phyloP scores from a whole-genome alignment of 495 filamentous ascomycete genomes.

The Aspergillus haitiensis region DNA sequence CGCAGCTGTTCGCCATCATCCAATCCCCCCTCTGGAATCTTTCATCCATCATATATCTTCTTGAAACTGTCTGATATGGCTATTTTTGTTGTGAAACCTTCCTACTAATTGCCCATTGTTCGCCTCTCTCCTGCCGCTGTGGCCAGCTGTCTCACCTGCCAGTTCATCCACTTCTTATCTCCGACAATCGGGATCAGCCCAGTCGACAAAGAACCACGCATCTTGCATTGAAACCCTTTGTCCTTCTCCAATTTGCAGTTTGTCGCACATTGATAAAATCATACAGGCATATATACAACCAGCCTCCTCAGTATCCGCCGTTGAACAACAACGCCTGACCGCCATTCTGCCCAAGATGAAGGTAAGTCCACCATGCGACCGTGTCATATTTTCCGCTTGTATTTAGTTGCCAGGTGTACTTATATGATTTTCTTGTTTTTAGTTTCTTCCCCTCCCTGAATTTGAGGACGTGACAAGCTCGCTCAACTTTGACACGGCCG shows the following conservation, averaged over 20 bases:
- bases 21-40: conserved; percentile 12
- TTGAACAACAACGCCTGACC: conserved; percentile 11
- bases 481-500: conserved; percentile 89
- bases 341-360: conserved; percentile 30
- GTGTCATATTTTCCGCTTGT: not conserved
- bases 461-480: conserved; percentile 86
- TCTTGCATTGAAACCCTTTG: not conserved
- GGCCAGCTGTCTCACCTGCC: conserved; percentile 19
- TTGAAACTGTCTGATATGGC: conserved; percentile 19
- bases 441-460: conserved; percentile 90
- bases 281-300: conserved; percentile 9
- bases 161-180: conserved; percentile 26
- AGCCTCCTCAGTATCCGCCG: not conserved
- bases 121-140: conserved; percentile 8
- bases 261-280: not conserved
- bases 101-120: conserved; percentile 18
- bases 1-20: conserved; percentile 15
- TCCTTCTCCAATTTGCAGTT: not conserved
- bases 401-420: not conserved
- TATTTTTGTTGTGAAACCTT: conserved; percentile 3
- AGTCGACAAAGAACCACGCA: conserved; percentile 17
- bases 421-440: conserved; percentile 1
- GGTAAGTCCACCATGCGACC: conserved; percentile 14
- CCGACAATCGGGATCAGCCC: conserved; percentile 20
- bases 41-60: conserved; percentile 15